Evolutionary conservation across 2,329 filamentous ascomycete genomes (phyloP).

Genomic region (Xylariaceae sp.): DNA sequence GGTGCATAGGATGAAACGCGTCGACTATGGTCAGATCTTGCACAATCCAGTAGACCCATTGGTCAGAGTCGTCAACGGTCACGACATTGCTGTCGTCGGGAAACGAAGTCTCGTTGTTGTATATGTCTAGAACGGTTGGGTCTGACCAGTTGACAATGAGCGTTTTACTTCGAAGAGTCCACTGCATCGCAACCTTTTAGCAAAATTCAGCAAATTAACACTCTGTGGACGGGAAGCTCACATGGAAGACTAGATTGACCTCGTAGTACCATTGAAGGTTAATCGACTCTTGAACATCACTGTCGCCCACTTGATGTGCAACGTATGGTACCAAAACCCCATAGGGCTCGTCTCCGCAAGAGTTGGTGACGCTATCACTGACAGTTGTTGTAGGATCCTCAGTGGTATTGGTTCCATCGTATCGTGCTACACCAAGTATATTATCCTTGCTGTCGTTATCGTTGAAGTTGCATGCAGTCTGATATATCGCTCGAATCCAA

Average conservation of each 20-base stretch:
- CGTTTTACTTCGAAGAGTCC: constrained; percentile 42
- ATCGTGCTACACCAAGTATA: constrained; percentile 45
- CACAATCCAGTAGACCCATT: constrained; percentile 30
- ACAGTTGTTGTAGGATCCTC: constrained; percentile 5
- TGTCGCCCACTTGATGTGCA: constrained; percentile 22
- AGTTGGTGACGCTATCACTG: constrained; percentile 1
- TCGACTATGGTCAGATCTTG: constrained; percentile 25
- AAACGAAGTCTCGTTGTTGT: constrained; percentile 6
- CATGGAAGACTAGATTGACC: constrained; percentile 31
- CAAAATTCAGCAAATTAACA: too few species aligned
- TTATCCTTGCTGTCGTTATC: constrained; percentile 24
- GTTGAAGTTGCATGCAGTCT: constrained; percentile 34
- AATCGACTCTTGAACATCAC: constrained; percentile 1
- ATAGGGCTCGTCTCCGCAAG: constrained; percentile 32
- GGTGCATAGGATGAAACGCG: not conserved
- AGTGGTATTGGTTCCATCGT: constrained; percentile 23
- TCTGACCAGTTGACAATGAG: constrained; percentile 41
- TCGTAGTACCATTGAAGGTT: constrained; percentile 20
- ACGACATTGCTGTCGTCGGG: constrained; percentile 16
- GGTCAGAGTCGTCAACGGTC: constrained; percentile 24
- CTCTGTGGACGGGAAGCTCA: too few species aligned
- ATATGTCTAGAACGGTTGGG: constrained; percentile 35
- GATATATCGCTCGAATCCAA: constrained; percentile 42
- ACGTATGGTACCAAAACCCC: constrained; percentile 30
- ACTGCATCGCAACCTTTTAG: too few species aligned